Evolutionary conservation across 441 rosid genomes (phyloP).

Genomic region (Gossypium gossypioides): DNA sequence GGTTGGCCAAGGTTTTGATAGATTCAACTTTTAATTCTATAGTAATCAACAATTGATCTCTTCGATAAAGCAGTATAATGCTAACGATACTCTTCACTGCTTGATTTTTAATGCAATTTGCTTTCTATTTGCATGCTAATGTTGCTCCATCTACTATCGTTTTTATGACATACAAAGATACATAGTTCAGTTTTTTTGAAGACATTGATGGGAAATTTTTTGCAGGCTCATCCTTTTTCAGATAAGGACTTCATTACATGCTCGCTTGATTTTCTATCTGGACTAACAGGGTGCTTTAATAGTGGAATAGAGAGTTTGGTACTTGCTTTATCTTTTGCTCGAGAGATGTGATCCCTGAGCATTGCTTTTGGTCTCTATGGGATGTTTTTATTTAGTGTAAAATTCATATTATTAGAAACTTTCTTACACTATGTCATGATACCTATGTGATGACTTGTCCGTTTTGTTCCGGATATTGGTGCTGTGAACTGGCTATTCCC

Average conservation of each 20-base stretch:
- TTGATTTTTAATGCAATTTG: background rate
- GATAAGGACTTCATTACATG: constrained; percentile 90
- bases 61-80: background rate
- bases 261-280: constrained; percentile 92
- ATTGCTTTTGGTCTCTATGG: background rate
- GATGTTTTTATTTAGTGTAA: background rate
- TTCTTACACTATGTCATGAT: background rate
- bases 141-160: background rate
- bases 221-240: constrained; percentile 69
- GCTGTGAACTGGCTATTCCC: background rate
- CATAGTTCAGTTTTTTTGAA: background rate
- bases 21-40: background rate
- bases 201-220: constrained; percentile 11
- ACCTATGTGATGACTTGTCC: background rate
- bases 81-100: background rate
- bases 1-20: constrained; percentile 60
- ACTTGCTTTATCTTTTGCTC: constrained; percentile 19
- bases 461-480: background rate
- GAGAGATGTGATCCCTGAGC: background rate
- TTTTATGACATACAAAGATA: background rate
- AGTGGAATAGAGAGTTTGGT: constrained; percentile 94
- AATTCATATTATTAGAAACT: background rate
- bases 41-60: background rate
- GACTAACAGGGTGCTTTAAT: constrained; percentile 88
- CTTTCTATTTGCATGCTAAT: constrained; percentile 3